Conservation (phyloP, 208 protist genomes). For the Angomonas deanei region DNA sequence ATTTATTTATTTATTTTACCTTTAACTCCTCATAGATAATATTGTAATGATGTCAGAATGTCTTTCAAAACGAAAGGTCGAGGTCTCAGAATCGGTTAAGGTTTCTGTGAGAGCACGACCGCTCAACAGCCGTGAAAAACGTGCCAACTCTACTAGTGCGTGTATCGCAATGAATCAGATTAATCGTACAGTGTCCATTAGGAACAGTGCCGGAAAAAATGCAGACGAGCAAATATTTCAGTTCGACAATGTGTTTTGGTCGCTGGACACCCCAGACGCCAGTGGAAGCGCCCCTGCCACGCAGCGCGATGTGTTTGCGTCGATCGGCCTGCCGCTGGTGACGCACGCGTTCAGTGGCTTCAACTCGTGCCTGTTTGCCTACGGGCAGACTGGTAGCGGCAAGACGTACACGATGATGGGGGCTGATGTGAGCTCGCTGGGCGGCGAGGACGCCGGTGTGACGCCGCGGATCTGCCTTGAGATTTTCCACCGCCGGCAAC, state of each 20-base stretch:
- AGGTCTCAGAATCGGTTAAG: slow-evolving; percentile 26
- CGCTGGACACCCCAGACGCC: slow-evolving; percentile 29
- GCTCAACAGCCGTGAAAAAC: slow-evolving; percentile 36
- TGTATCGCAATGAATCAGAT: slow-evolving; percentile 7
- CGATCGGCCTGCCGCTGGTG: slow-evolving; percentile 49
- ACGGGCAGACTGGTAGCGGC: slow-evolving; percentile 61
- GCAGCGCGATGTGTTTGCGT: slow-evolving; percentile 55
- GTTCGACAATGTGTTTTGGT: slow-evolving; percentile 72
- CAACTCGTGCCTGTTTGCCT: slow-evolving; percentile 65
- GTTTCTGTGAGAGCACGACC: slow-evolving; percentile 60
- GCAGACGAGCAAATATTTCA: slow-evolving; percentile 28
- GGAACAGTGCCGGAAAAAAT: not conserved
- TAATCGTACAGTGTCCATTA: slow-evolving; percentile 17
- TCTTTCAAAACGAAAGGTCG: slow-evolving; percentile 2
- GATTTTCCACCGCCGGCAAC: slow-evolving; percentile 42
- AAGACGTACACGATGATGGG: slow-evolving; percentile 83
- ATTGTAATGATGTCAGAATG: no score
- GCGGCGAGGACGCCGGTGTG: slow-evolving; percentile 39
- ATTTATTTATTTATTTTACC: no score
- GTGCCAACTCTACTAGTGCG: not conserved
- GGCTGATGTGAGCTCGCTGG: slow-evolving; percentile 18
- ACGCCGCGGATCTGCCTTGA: slow-evolving; percentile 60
- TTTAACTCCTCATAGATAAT: no score
- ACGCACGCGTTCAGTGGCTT: slow-evolving; percentile 52
- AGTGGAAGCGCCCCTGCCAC: slow-evolving; percentile 15